Evolutionary conservation across 805 yeast genomes (phyloP), one percentile per base, ranked within the genome.

Genomic region (Danielozyma ontarioensis): DNA sequence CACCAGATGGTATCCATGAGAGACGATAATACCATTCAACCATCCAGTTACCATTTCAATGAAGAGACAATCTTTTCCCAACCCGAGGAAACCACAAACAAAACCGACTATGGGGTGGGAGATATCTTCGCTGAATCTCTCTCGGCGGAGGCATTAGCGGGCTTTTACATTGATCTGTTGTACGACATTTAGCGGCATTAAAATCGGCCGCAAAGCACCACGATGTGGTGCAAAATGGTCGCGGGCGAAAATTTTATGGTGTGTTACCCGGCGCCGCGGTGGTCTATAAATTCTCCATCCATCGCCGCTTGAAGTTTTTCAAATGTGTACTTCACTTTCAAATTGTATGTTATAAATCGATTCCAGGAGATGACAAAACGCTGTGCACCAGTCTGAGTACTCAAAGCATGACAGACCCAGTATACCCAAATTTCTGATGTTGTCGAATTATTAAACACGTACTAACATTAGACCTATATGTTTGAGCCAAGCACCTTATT

Each of bases 351-450:
- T 11, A 11, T 11, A 24, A 11, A 13, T 24, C 26, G 14, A 14
- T 32, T 29, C 39, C 41, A 54, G 34, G 54, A 60, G 72, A 66
- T 48, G 70, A 66, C 69, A 62, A 60, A 53, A 59, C 66, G 72
- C 72, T 66, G 72, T 66, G 72, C 72, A 66, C 72, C 72, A 66
- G 70, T 65, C 72, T 64, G 72, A 66, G 64, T 61, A 64, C 68
- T 64, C 60, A 41, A 39, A 25, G 42, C 52, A 64, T 66, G 72
- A 66, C 54, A 51, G 59, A 53, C 48, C 43, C 57, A 63, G 69
- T 66, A 64, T 59, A 64, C 72, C 71, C 69, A 66, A 57, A 63
- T 59, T 54, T 60, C 72, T 66, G 72, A 66, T 51, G 36, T 44
- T 31, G n/a, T n/a, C n/a, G n/a, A n/a, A n/a, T n/a, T n/a, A n/a